These are phyloP conservation scores for Barbarea vulgaris DNA, from an alignment of 345 rosid genomes.

Conservation along the genomic window DNA sequence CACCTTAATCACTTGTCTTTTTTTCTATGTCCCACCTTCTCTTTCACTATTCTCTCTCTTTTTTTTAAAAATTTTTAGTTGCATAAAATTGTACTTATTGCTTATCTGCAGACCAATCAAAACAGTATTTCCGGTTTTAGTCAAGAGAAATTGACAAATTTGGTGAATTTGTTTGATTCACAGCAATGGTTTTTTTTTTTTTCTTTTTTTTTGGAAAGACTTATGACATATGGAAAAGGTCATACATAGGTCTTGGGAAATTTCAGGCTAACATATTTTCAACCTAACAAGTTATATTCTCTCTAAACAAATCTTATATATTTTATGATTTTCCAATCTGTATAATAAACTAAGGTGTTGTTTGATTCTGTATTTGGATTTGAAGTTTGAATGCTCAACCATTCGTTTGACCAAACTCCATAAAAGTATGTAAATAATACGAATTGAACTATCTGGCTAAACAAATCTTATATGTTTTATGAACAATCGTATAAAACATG, in stretches of 20 bases:
- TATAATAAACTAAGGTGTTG: background rate
- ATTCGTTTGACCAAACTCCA: background rate
- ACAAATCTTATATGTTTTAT: too few species aligned
- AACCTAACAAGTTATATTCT: background rate
- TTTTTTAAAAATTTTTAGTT: background rate
- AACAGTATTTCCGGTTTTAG: background rate
- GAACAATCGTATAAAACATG: conserved; percentile 4
- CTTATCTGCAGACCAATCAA: background rate
- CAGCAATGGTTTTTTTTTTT: background rate
- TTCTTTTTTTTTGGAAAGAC: background rate
- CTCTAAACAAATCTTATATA: background rate
- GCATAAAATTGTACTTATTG: background rate
- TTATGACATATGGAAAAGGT: background rate
- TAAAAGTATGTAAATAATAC: background rate
- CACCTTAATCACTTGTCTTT: conserved; percentile 16
- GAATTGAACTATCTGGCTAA: background rate
- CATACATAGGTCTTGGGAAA: background rate
- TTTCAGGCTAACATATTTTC: background rate
- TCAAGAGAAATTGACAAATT: background rate
- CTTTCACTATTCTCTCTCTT: background rate
- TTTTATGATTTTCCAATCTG: background rate
- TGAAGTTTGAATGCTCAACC: background rate
- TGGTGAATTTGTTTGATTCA: background rate
- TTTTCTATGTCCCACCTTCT: conserved; percentile 25
- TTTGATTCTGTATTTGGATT: background rate